Evolutionary conservation across 768 basidiomycete genomes (phyloP), one percentile per base, ranked within the genome.

Genomic region (Russula foetens): DNA sequence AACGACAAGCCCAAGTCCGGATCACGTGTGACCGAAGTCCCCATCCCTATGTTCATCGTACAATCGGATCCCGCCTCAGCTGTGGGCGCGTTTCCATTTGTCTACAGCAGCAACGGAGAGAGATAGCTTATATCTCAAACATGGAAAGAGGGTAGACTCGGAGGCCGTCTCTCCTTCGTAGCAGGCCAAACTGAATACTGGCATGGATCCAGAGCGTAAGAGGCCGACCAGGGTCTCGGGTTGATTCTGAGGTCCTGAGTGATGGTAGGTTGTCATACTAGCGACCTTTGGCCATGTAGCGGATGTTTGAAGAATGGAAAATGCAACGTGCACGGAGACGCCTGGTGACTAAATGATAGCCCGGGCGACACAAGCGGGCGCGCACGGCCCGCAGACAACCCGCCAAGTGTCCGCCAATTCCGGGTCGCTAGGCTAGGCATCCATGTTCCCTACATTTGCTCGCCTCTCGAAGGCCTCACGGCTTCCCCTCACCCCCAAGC

Each of bases 391-490:
- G 31, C 31, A 4, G 9, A 33, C 9, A 9, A 33, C 31, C 5
- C 31, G 31, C 31, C 31, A 9, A 33, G 31, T 33, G 31, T 33
- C 38, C 7, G 14, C 12, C 38, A 14, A 7, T 38, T 38, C 12
- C 39, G 17, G 12, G 15, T 41, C 39, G 8, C 23, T n/a, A n/a
- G n/a, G 23, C 41, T 9, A 35, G 12, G 5, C 21, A 12, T 23
- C 43, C 26, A 66, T 66, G 65, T 64, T 64, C 39, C 65, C 65
- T 6, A 67, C 66, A 23, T 33, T 59, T 17, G 77, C 75, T n/a
- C 76, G 83, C 57, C 76, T 86, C 3, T 90, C 89, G 33, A 95
- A 93, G 69, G 94, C 94, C 23, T 92, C 90, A 0, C 79, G 96
- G 58, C 77, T 84, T 26, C 82, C 93, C 2, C 76, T 98, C 52